Base-by-base conservation (phyloP, 768 basidiomycete species). In the Boletus huronensis region DNA sequence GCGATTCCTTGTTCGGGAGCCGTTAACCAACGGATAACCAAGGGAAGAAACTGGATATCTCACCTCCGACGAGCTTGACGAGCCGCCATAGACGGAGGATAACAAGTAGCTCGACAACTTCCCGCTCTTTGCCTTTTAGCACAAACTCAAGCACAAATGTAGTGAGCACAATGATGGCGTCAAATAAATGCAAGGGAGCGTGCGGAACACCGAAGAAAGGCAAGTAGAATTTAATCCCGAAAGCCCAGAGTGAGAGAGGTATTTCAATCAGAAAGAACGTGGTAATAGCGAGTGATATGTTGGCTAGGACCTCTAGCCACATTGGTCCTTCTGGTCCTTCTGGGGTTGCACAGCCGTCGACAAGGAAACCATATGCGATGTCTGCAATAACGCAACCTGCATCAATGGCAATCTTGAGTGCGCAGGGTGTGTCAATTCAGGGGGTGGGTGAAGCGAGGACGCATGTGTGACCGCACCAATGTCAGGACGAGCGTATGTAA, bases 71-170 rank as follows among this genome's bases (percentile, higher is more conserved):
- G 13, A 93, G 75, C 65, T 91, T 90, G 25, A 92, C 80, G 31
- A 93, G 73, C 25, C 90, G 78, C 90, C 91, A 91, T 14, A 93
- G 68, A 69, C 90, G 90, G 28, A 93, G 73, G 19, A 87, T 72
- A 39, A 93, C 77, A 32, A 93, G 79, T 25, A 93, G 71, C 6
- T 78, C 80, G 1, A 84, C 86, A 21, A 92, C 77, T 62, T 93
- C 88, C 55, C 82, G 73, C 64, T 88, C 86, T 49, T 72, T 77
- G 3, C 90, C 90, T 61, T 77, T 79, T 14, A 93, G 73, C 9
- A 79, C 76, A 7, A 86, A 75, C 67, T 93, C 91, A 31, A 92
- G 77, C 6, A 84, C 70, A 65, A 92, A 90, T 1, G 90, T 92
- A 7, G 79, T 78, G 54, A 90, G 17, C 63, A 93, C 84, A 56